Conservation (phyloP, 768 basidiomycete genomes). For the Lactarius psammicola region DNA sequence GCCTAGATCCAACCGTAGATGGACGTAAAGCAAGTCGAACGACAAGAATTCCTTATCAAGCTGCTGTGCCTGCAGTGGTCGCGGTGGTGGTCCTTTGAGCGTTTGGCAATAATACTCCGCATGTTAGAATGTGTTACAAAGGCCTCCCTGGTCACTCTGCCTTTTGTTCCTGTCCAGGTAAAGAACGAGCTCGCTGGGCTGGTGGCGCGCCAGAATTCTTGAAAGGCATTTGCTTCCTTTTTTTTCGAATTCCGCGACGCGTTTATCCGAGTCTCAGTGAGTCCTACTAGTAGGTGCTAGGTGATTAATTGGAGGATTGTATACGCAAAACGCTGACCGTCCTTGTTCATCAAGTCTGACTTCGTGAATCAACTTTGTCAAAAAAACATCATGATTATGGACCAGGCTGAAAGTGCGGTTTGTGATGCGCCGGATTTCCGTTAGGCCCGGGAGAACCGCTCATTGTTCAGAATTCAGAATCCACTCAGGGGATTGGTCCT, state of each 20-base stretch:
- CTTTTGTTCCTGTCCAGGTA: background rate
- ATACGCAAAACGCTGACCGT: background rate
- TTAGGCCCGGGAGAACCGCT: background rate
- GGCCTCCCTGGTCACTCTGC: background rate
- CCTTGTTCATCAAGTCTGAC: background rate
- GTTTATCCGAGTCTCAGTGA: slow-evolving; percentile 2
- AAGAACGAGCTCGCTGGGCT: slow-evolving; percentile 1
- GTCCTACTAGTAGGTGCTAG: background rate
- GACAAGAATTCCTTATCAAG: slow-evolving; percentile 4
- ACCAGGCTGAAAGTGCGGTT: background rate
- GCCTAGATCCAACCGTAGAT: background rate
- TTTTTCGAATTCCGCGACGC: slow-evolving; percentile 22
- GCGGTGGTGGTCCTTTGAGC: background rate
- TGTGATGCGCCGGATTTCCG: background rate
- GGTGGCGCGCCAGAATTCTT: slow-evolving; percentile 11
- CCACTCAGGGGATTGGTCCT: background rate
- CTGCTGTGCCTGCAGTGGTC: background rate
- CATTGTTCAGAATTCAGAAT: slow-evolving; percentile 1
- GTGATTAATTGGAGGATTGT: background rate
- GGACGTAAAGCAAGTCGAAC: background rate
- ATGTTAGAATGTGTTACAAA: background rate
- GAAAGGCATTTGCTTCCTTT: slow-evolving; percentile 18
- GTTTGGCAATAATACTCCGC: background rate
- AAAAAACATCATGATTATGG: background rate
- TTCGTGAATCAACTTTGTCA: background rate